Evolutionary conservation across 75 land plant genomes (phyloP).

Genomic region (Larix kaempferi): DNA sequence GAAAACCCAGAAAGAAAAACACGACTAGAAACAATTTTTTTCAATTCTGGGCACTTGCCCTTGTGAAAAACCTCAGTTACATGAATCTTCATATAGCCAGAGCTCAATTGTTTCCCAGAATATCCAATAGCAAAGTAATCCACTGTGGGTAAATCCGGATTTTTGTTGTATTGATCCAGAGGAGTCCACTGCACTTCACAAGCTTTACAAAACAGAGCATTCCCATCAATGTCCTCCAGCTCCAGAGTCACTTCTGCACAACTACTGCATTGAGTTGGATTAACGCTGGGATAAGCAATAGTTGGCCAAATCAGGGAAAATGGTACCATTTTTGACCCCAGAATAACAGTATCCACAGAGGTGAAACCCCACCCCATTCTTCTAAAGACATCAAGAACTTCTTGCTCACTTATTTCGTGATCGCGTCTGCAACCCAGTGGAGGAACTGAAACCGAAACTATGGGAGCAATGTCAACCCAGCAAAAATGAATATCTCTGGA

Average conservation of each 20-base stretch:
- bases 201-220: constrained; percentile 47
- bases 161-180: constrained; percentile 1
- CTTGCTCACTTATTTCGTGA: neutral
- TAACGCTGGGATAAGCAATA: constrained; percentile 30
- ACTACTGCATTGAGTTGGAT: neutral
- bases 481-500: constrained; percentile 52
- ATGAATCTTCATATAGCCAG: constrained; percentile 11
- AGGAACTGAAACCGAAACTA: constrained; percentile 3
- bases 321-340: constrained; percentile 70
- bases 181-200: constrained; percentile 46
- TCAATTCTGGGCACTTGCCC: constrained; percentile 5
- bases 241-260: constrained; percentile 36
- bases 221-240: constrained; percentile 46
- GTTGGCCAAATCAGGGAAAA: constrained; percentile 62
- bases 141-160: neutral
- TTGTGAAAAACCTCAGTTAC: constrained; percentile 22
- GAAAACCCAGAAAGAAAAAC: constrained; percentile 32
- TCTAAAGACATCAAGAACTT: constrained; percentile 27
- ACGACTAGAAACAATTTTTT: neutral
- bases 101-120: constrained; percentile 8
- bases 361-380: constrained; percentile 57
- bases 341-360: constrained; percentile 46
- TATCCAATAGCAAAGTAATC: neutral
- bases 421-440: neutral
- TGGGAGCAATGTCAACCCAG: constrained; percentile 61